phyloP scores from a whole-genome alignment of 306 rosid species.

The Begonia fuchsioides region DNA sequence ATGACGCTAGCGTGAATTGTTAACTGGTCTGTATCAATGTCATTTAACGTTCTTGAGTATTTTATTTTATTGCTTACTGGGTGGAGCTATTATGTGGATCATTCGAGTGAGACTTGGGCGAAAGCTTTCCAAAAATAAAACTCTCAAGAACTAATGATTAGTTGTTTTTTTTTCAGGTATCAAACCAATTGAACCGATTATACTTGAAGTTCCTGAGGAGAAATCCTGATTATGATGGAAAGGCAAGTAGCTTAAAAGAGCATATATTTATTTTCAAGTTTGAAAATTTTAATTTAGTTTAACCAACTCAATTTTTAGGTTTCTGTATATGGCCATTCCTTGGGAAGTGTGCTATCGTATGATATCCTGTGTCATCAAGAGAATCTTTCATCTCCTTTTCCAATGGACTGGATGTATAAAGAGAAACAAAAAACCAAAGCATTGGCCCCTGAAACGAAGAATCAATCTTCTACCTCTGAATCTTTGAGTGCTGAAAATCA shows the following conservation, averaged over 20 bases:
- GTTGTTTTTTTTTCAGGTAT: slow-evolving; percentile 41
- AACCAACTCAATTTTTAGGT: slow-evolving; percentile 35
- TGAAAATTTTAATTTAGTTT: background rate
- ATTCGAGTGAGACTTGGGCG: background rate
- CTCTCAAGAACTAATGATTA: slow-evolving; percentile 2
- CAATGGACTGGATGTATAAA: slow-evolving; percentile 57
- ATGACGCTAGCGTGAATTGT: no score
- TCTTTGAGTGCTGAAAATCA: slow-evolving; percentile 14
- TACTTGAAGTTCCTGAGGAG: slow-evolving; percentile 78
- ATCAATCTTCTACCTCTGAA: slow-evolving; percentile 13
- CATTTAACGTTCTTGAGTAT: no score
- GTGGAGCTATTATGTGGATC: no score
- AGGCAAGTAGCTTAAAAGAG: slow-evolving; percentile 34
- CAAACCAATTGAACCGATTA: slow-evolving; percentile 74
- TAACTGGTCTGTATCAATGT: no score
- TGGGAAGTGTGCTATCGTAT: slow-evolving; percentile 96
- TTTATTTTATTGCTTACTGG: no score
- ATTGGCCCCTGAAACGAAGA: slow-evolving; percentile 17
- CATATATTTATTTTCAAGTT: background rate
- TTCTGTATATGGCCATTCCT: slow-evolving; percentile 90
- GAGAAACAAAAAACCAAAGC: slow-evolving; percentile 27
- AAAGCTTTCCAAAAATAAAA: background rate
- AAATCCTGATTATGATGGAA: slow-evolving; percentile 87
- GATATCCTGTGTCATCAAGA: slow-evolving; percentile 98
- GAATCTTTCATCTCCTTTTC: slow-evolving; percentile 58